phyloP scores from a whole-genome alignment of 768 basidiomycete species.

The Mycena vitilis region DNA sequence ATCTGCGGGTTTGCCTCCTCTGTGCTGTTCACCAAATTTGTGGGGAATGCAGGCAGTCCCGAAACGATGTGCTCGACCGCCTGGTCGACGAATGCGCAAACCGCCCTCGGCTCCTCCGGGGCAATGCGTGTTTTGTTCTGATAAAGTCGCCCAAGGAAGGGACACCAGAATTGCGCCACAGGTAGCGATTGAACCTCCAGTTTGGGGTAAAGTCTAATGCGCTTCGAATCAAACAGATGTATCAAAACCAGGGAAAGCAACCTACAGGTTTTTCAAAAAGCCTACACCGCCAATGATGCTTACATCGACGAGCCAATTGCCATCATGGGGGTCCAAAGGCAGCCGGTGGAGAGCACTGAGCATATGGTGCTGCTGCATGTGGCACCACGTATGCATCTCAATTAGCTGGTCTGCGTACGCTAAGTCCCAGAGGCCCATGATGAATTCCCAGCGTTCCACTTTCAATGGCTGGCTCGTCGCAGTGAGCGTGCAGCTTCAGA shows the following conservation, averaged over 20 bases:
- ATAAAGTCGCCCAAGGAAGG: constrained; percentile 3
- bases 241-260: background rate
- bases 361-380: background rate
- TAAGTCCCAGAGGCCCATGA: background rate
- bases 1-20: background rate
- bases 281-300: constrained; percentile 1
- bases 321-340: background rate
- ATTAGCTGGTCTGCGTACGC: background rate
- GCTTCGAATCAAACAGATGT: background rate
- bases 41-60: background rate
- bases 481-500: constrained; percentile 8
- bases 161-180: constrained; percentile 14
- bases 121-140: constrained; percentile 6
- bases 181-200: constrained; percentile 5
- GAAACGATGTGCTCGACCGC: background rate
- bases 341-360: background rate
- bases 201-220: constrained; percentile 16
- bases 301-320: constrained; percentile 10
- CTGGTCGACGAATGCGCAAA: constrained; percentile 4
- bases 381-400: constrained; percentile 8
- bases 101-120: background rate
- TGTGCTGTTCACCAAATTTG: background rate
- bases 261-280: constrained; percentile 10
- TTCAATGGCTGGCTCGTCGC: constrained; percentile 1
- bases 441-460: constrained; percentile 5